Conservation (phyloP, 2,329 filamentous ascomycete species). For the Clarireedia paspali region DNA sequence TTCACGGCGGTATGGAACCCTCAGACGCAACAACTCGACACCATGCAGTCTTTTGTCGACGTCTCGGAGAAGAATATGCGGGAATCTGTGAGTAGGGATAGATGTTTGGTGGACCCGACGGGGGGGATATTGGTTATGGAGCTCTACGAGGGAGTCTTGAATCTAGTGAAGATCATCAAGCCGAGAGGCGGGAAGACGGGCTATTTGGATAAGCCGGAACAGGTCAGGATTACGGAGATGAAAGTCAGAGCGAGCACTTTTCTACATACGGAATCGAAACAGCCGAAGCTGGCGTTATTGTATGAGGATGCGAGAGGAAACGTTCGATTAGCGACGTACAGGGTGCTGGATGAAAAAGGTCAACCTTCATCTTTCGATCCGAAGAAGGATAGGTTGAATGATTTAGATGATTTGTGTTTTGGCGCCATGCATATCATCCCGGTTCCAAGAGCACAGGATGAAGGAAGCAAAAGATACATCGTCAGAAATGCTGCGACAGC, state of each 20-base stretch:
- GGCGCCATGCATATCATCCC: conserved; percentile 56
- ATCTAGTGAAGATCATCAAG: conserved; percentile 52
- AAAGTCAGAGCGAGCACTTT: conserved; percentile 60
- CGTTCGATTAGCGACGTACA: conserved; percentile 50
- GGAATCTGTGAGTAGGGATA: conserved; percentile 75
- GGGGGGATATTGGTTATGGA: conserved; percentile 60
- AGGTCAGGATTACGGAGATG: conserved; percentile 57
- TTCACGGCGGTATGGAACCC: conserved; percentile 83
- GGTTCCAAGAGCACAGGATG: conserved; percentile 46
- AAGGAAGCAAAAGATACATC: conserved; percentile 53
- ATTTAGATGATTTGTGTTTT: conserved; percentile 45
- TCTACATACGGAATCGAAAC: conserved; percentile 45
- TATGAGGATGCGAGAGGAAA: conserved; percentile 56
- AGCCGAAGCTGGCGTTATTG: conserved; percentile 56
- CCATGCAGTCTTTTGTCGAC: conserved; percentile 43
- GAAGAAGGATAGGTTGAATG: conserved; percentile 46
- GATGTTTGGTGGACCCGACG: conserved; percentile 76
- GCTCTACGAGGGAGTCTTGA: conserved; percentile 61
- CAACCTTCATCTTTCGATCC: conserved; percentile 47
- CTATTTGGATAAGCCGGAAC: conserved; percentile 53
- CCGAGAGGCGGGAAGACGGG: conserved; percentile 44
- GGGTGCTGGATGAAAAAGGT: conserved; percentile 50
- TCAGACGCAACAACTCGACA: conserved; percentile 42
- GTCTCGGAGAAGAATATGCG: conserved; percentile 54
- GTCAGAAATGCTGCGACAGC: conserved; percentile 41